phyloP scores from a whole-genome alignment of 257 asterid genomes.

The Leonotis leonurus region DNA sequence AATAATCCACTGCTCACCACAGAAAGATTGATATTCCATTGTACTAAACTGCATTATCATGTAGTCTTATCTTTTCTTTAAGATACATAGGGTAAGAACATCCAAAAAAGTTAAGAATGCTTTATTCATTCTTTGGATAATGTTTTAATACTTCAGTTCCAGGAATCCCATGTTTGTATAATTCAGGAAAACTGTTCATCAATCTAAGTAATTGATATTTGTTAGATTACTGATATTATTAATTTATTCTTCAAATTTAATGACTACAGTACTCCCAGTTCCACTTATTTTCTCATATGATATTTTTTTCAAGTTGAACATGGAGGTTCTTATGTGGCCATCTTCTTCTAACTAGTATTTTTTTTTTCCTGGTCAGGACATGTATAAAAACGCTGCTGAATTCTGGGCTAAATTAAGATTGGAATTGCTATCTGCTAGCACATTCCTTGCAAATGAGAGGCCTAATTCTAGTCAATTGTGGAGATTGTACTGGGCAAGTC shows the following conservation, averaged over 20 bases:
- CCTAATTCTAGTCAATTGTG: constrained; percentile 74
- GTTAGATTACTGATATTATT: neutral
- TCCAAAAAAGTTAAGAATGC: neutral
- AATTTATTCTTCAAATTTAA: neutral
- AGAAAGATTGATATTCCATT: neutral
- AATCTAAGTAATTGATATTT: neutral
- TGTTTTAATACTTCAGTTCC: neutral
- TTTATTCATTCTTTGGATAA: constrained; percentile 3
- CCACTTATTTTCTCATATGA: neutral
- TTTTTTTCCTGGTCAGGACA: constrained; percentile 50
- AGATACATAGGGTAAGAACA: neutral
- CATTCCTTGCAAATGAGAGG: constrained; percentile 43
- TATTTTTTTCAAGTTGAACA: constrained; percentile 1
- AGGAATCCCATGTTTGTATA: neutral
- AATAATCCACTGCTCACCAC: neutral
- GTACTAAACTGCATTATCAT: neutral
- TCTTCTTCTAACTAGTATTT: constrained; percentile 4
- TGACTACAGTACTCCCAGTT: neutral
- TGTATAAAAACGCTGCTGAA: constrained; percentile 80
- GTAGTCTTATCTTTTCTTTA: neutral
- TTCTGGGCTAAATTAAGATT: constrained; percentile 91
- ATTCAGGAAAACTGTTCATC: neutral
- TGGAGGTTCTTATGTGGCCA: constrained; percentile 7
- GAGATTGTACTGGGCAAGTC: constrained; percentile 98
- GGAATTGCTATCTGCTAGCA: constrained; percentile 72